Base-by-base conservation (phyloP, 225 moss, liverwort and hornwort species). In the Physcomitrellopsis africana region DNA sequence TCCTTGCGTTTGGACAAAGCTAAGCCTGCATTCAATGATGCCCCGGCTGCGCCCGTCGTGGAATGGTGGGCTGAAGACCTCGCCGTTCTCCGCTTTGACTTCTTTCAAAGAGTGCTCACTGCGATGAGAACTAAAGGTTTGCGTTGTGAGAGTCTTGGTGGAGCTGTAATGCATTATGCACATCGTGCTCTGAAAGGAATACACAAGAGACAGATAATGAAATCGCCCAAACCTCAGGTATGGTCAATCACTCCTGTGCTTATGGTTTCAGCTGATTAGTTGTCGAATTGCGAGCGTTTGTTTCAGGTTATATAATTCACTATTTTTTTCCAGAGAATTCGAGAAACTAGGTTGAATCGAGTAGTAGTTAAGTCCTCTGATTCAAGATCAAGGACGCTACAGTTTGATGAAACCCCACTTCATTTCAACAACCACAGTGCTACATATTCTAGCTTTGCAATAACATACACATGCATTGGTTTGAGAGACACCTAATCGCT, bases 21-120 rank as follows among this genome's bases (percentile, higher is more conserved):
- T 18, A 96, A 90, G 83, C 77, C 90, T 29, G 86, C 90, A 11
- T 89, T 93, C 56, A 89, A 84, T 60, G 77, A 90, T 65, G 64
- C 68, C 6, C 86, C 85, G 0, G 87, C 82, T 70, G 86, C 81
- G 27, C 77, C 94, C 3, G 79, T 85, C 17, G 76, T 90, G 0
- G 96, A 96, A 72, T 96, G 96, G 96, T 96, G 96, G 96, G 96
- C 93, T 17, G 96, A 92, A 75, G 93, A 96, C 72, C 85, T 96
- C 48, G 89, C 93, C 9, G 93, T 96, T 14, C 87, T 96, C 52
- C 86, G 87, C 53, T 92, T 96, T 13, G 89, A 96, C 59, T 87
- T 96, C 10, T 96, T 91, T 14, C 89, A 86, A 53, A 85, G 96
- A 80, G 83, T 89, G 2, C 69, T 96, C n/a, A 76, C 86, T 8